A percentile compares a stretch with the other conserved stretches of the same genome.
phyloP scores from a whole-genome alignment of 495 filamentous ascomycete species.

The Penicillium odoratum region DNA sequence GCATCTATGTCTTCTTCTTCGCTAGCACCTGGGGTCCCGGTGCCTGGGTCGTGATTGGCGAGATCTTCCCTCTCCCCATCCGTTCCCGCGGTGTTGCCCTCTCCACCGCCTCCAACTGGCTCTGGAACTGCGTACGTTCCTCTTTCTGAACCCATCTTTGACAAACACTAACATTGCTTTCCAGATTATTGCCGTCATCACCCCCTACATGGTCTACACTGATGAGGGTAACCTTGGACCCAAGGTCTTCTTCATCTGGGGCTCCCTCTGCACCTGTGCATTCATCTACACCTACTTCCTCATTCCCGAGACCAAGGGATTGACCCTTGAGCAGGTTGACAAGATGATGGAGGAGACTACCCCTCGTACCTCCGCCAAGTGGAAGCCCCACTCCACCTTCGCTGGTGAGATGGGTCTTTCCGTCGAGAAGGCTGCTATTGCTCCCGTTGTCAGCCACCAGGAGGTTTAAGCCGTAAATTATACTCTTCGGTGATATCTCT shows the following conservation, averaged over 20 bases:
- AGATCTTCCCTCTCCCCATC: slow-evolving; percentile 84
- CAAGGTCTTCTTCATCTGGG: slow-evolving; percentile 87
- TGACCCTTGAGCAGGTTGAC: slow-evolving; percentile 87
- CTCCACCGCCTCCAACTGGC: slow-evolving; percentile 84
- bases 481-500: not conserved
- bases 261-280: slow-evolving; percentile 62
- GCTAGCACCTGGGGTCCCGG: slow-evolving; percentile 71
- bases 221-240: slow-evolving; percentile 68
- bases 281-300: slow-evolving; percentile 79
- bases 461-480: slow-evolving; percentile 26
- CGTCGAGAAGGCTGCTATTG: slow-evolving; percentile 39
- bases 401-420: slow-evolving; percentile 62
- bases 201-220: slow-evolving; percentile 73
- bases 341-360: slow-evolving; percentile 86
- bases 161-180: slow-evolving; percentile 13
- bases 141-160: not conserved
- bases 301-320: slow-evolving; percentile 82
- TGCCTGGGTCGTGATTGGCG: slow-evolving; percentile 83
- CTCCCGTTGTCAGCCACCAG: slow-evolving; percentile 33
- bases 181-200: slow-evolving; percentile 66
- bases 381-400: slow-evolving; percentile 74
- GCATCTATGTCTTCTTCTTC: slow-evolving; percentile 76
- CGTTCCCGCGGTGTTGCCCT: slow-evolving; percentile 77
- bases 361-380: slow-evolving; percentile 70
- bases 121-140: slow-evolving; percentile 62